A percentile compares a stretch with the other conserved stretches of the same genome.
phyloP scores from a whole-genome alignment of 805 yeast genomes.

The Debaryomyces castellii region DNA sequence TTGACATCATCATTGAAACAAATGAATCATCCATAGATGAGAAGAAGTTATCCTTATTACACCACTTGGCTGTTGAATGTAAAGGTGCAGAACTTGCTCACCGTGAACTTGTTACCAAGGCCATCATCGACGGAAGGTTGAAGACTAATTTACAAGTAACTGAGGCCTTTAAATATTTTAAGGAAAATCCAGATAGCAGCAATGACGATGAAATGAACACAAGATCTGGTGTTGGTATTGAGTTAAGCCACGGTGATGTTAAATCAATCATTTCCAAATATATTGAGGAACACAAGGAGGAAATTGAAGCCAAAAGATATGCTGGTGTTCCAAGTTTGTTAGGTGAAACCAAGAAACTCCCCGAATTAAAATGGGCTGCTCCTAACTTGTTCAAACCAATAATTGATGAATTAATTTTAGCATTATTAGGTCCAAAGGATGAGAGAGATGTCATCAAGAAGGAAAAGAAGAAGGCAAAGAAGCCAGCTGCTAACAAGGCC shows the following conservation, averaged over 20 bases:
- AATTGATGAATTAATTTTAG: constrained; percentile 75
- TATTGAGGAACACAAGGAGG: constrained; percentile 56
- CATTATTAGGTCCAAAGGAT: constrained; percentile 88
- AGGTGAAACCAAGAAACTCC: constrained; percentile 72
- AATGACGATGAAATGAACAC: constrained; percentile 52
- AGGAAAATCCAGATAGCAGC: constrained; percentile 45
- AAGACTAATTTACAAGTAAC: constrained; percentile 71
- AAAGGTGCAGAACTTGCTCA: constrained; percentile 57
- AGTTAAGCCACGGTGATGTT: constrained; percentile 65
- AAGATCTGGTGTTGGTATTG: constrained; percentile 80
- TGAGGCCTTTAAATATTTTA: constrained; percentile 77
- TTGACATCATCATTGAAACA: constrained; percentile 53
- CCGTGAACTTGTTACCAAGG: constrained; percentile 54
- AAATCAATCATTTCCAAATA: constrained; percentile 56
- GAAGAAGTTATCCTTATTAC: constrained; percentile 62
- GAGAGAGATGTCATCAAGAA: constrained; percentile 85
- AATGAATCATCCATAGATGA: constrained; percentile 47
- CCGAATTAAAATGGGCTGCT: constrained; percentile 87
- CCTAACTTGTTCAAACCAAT: constrained; percentile 84
- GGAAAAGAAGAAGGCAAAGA: constrained; percentile 57
- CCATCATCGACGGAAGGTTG: constrained; percentile 63
- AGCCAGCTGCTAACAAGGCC: constrained; percentile 14
- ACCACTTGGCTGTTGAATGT: constrained; percentile 70
- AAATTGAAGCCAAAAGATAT: constrained; percentile 72
- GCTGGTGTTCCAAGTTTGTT: constrained; percentile 72